Evolutionary conservation across 345 rosid genomes (phyloP), one percentile per base, ranked within the genome.

Genomic region (Luvunga scandens): DNA sequence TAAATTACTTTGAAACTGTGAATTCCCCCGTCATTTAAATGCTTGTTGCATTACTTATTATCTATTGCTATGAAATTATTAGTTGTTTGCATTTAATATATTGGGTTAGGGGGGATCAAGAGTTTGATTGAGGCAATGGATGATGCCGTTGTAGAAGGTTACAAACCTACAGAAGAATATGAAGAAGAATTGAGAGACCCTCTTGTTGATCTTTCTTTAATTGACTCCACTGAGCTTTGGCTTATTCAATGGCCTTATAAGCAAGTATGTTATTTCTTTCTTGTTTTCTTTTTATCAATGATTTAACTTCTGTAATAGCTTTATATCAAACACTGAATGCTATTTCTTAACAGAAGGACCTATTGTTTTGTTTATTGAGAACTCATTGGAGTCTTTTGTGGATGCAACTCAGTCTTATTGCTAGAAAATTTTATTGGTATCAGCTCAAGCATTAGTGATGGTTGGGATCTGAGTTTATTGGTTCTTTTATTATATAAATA

Each of bases 191-290:
- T 76, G 10, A 76, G 76, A 66, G 87, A 85, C 7, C 81, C 88
- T 5, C 89, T 92, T 5, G 28, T 71, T 14, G 90, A 92, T 77
- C 60, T 86, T 61, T 78, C 73, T 7, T 12, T 71, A 72, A 75
- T 80, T 0, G 86, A 73, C 9, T 80, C 91, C 6, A 81, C 87
- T 3, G 97, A 94, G 87, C 89, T 93, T 71, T 92, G 95, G 94
- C 92, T 95, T 82, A 84, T 95, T 60, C 97, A 92, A 45, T 92
- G 91, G 90, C 97, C 98, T 77, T 61, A 72, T 65, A 81, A 85
- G 67, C 90, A 85, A 66, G 97, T 91, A 83, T 67, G 75, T 4
- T 80, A 69, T 39, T 28, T 27, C 39, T 12, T 72, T 13, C 38
- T 12, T 22, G 21, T 4, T 25, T 33, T 67, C 8, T 69, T 56